Conservation (phyloP, 768 basidiomycete genomes). For the Baorangia bicolor region DNA sequence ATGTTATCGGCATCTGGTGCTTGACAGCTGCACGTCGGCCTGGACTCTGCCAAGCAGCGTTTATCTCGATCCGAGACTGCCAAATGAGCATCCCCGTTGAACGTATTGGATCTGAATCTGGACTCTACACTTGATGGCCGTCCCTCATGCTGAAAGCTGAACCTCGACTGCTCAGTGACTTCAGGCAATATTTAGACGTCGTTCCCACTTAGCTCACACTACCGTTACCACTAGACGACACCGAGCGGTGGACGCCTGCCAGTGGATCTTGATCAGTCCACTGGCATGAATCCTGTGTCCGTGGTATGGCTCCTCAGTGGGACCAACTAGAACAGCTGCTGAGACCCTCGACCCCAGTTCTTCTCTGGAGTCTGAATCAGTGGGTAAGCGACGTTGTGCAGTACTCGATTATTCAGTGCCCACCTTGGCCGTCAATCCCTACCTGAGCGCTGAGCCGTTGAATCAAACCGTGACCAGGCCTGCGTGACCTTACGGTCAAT, state of each 20-base stretch:
- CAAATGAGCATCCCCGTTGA: background rate
- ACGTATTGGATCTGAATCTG: constrained; percentile 3
- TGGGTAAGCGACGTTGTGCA: background rate
- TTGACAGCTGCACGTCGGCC: constrained; percentile 5
- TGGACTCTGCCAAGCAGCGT: background rate
- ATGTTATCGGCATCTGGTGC: constrained; percentile 14
- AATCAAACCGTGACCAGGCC: background rate
- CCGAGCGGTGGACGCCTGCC: background rate
- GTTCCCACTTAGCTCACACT: constrained; percentile 14
- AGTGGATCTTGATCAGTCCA: constrained; percentile 16
- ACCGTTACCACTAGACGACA: constrained; percentile 14
- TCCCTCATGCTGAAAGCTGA: background rate
- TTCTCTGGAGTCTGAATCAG: background rate
- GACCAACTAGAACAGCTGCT: background rate
- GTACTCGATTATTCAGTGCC: background rate
- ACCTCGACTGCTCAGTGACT: background rate
- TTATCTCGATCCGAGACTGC: background rate
- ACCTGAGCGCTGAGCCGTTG: background rate
- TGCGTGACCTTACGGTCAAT: constrained; percentile 13
- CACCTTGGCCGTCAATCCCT: background rate
- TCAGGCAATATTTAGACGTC: background rate
- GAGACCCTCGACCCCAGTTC: background rate
- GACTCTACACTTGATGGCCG: background rate
- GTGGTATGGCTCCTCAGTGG: background rate
- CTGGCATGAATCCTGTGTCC: background rate